A percentile compares a stretch with the other conserved stretches of the same genome.
These are phyloP conservation scores for Mycena polygramma DNA, from an alignment of 768 basidiomycete species.

Conservation along the genomic window DNA sequence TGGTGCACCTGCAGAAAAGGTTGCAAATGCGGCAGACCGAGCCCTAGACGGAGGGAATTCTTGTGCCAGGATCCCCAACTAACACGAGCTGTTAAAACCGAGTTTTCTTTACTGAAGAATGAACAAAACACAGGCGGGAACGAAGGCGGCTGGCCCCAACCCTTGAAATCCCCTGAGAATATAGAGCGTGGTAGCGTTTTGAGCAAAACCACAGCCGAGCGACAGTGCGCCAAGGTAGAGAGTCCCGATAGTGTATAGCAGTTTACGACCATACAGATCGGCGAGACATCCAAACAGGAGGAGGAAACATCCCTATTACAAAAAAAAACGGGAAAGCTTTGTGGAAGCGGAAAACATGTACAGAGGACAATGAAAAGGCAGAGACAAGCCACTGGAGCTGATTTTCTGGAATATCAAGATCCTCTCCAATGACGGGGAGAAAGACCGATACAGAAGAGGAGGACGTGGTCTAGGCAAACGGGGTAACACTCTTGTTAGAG, in stretches of 20 bases:
- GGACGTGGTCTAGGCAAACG: slow-evolving; percentile 43
- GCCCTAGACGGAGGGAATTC: slow-evolving; percentile 66
- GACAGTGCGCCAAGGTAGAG: slow-evolving; percentile 57
- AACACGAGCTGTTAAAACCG: neutral
- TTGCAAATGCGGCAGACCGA: slow-evolving; percentile 74
- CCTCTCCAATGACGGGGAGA: slow-evolving; percentile 49
- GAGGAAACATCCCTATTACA: slow-evolving; percentile 68
- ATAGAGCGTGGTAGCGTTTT: slow-evolving; percentile 62
- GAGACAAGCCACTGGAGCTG: slow-evolving; percentile 65
- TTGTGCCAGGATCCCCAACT: slow-evolving; percentile 78
- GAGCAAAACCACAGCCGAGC: slow-evolving; percentile 65
- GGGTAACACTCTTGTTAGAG: neutral
- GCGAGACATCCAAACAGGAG: slow-evolving; percentile 73
- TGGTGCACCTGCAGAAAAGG: slow-evolving; percentile 81
- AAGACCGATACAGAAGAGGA: slow-evolving; percentile 49
- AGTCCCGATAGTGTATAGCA: slow-evolving; percentile 65
- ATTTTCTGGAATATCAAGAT: slow-evolving; percentile 54
- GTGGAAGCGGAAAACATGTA: slow-evolving; percentile 40
- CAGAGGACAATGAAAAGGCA: slow-evolving; percentile 64
- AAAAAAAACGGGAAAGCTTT: neutral
- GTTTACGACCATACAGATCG: slow-evolving; percentile 73
- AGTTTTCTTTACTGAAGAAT: neutral
- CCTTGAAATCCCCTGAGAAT: slow-evolving; percentile 76
- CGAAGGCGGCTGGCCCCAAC: slow-evolving; percentile 68
- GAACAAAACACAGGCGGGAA: slow-evolving; percentile 67